Conservation (phyloP, 345 rosid genomes). For the Eucalyptus urophylla region DNA sequence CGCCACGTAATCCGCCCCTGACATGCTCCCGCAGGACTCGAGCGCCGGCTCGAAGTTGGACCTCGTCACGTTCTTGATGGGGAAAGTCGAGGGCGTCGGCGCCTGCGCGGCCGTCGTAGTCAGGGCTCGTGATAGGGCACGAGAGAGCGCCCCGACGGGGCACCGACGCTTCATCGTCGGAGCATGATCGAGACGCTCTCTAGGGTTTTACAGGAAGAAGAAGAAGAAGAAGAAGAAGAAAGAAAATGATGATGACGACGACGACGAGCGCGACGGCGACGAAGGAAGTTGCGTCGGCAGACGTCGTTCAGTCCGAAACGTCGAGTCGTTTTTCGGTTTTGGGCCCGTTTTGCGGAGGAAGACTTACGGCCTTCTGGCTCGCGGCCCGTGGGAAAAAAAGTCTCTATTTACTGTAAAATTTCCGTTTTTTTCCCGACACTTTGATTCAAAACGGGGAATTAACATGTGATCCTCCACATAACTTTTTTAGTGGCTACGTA, state of each 20-base stretch:
- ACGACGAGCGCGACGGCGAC: not conserved
- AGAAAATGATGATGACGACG: not conserved
- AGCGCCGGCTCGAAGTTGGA: conserved; percentile 70
- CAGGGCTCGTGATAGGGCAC: not conserved
- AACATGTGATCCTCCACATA: too few relatives aligned
- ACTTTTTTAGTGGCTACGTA: too few relatives aligned
- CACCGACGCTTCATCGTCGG: not conserved
- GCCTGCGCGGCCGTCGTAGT: not conserved
- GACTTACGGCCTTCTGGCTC: not conserved
- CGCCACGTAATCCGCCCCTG: conserved; percentile 81
- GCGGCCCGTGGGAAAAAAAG: not conserved
- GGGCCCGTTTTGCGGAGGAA: not conserved
- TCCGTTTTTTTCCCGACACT: not conserved
- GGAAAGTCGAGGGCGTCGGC: conserved; percentile 29
- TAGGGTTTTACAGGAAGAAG: not conserved
- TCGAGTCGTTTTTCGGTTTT: not conserved
- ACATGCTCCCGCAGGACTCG: conserved; percentile 43
- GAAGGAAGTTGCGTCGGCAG: not conserved
- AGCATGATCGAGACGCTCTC: not conserved
- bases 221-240: not conserved
- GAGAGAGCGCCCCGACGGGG: not conserved
- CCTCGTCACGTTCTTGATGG: conserved; percentile 62
- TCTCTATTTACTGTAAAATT: not conserved
- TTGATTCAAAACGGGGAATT: too few relatives aligned
- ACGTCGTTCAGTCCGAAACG: not conserved